A percentile compares a stretch with the other conserved stretches of the same genome.
Conservation (phyloP, 2,329 filamentous ascomycete genomes). For the Purpureocillium takamizusanense region DNA sequence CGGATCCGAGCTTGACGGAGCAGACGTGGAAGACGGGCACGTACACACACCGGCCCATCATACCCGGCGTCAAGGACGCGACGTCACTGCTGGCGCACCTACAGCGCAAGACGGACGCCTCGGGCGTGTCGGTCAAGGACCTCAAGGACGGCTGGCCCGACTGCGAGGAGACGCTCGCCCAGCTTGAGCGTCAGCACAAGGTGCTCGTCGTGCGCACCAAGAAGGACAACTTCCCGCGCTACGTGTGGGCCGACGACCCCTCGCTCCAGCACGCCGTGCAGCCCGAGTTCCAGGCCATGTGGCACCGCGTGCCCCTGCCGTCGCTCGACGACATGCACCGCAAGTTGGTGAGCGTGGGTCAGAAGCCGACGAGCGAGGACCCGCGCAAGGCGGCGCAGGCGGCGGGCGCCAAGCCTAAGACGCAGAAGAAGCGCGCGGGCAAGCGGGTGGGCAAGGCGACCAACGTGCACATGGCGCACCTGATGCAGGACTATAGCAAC, state of each 20-base stretch:
- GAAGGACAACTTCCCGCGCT: constrained; percentile 80
- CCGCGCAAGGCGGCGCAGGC: constrained; percentile 39
- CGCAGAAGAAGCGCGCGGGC: constrained; percentile 59
- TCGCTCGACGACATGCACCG: constrained; percentile 66
- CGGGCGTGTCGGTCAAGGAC: constrained; percentile 76
- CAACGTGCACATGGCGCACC: constrained; percentile 76
- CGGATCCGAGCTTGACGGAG: constrained; percentile 49
- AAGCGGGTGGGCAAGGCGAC: constrained; percentile 72
- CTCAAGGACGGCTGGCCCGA: constrained; percentile 93
- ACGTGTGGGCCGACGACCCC: constrained; percentile 84
- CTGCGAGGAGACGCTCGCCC: constrained; percentile 68
- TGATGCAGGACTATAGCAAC: constrained; percentile 64
- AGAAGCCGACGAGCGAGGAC: constrained; percentile 79
- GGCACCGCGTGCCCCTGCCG: constrained; percentile 73
- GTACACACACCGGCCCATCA: constrained; percentile 78
- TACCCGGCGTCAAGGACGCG: constrained; percentile 67
- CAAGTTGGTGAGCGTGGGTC: constrained; percentile 66
- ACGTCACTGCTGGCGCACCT: constrained; percentile 73
- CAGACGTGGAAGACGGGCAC: constrained; percentile 60
- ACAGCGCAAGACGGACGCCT: constrained; percentile 71
- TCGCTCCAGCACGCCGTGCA: constrained; percentile 69
- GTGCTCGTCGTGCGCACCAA: constrained; percentile 82
- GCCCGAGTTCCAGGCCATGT: constrained; percentile 73
- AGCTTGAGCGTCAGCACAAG: constrained; percentile 68
- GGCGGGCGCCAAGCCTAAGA: constrained; percentile 52